Evolutionary conservation across 1,284 basidiomycete genomes (phyloP), one percentile per base, ranked within the genome.

Genomic region (Tilletia indica): DNA sequence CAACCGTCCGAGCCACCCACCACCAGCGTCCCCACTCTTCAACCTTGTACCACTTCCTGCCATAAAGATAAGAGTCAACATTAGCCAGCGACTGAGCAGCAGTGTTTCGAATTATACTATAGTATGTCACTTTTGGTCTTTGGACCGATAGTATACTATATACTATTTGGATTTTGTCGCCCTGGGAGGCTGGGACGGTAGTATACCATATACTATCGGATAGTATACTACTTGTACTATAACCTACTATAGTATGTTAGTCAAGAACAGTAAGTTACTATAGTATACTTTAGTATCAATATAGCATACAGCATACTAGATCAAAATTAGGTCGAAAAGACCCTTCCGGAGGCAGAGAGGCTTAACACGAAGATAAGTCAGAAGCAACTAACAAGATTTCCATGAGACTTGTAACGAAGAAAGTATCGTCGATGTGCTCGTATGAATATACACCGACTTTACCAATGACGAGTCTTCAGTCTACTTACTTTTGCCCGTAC

Each of bases 321-420:
- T 12, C 19, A 12, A 34, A 14, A 12, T 21, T 12, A 12, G 31
- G 31, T 21, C 11, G 61, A 21, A 64, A 19, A 12, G 61, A 12
- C 61, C 19, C 61, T 19, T 21, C 12, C 39, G 21, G 31, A 64
- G 21, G 25, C 25, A 31, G 25, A 31, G 25, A 31, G 25, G 12
- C 31, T 19, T 12, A 64, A 19, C n/a, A 19, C 31, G 11, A 12
- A 34, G 31, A 21, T 12, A 64, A 64, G 21, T 34, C 19, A 2
- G 1, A 64, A 42, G 2, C 31, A 64, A 64, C 25, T 31, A 42
- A 64, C 31, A 64, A 64, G 39, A 64, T 34, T 2, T 64, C 39
- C 61, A 64, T 64, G 31, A 64, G 61, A 21, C 39, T 64, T 12
- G 39, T 64, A 12, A 34, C 61, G 39, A 49, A 49, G 47, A 12